Percentiles rank a stretch among this genome's conserved stretches.
Evolutionary conservation across 2,329 filamentous ascomycete species (phyloP).

Genomic region (Fusarium abutilonis): DNA sequence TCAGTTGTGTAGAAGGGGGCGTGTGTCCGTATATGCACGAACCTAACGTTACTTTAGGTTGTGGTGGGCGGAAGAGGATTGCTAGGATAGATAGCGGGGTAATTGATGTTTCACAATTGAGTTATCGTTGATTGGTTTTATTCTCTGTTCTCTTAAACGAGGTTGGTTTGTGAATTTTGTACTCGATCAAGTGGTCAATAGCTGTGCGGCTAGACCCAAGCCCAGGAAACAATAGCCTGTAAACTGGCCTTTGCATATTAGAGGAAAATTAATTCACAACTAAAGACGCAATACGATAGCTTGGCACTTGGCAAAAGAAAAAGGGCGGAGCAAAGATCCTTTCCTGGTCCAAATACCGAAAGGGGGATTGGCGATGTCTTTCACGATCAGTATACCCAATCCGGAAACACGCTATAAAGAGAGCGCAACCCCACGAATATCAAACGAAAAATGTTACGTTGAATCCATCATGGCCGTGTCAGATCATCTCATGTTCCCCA

Average conservation of each 20-base stretch:
- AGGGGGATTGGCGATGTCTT: slow-evolving; percentile 5
- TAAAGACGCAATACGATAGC: background rate
- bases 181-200: background rate
- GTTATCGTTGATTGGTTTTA: background rate
- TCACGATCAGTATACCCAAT: slow-evolving; percentile 38
- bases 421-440: background rate
- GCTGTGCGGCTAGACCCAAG: background rate
- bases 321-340: background rate
- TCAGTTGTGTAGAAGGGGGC: background rate
- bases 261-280: background rate
- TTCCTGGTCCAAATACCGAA: slow-evolving; percentile 11
- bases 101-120: slow-evolving; percentile 3
- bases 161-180: background rate
- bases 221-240: background rate
- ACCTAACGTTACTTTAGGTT: background rate
- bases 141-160: background rate
- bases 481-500: slow-evolving; percentile 1
- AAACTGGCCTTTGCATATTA: background rate
- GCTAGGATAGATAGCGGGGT: slow-evolving; percentile 20
- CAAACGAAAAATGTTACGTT: background rate
- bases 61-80: slow-evolving; percentile 17
- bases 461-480: background rate
- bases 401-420: slow-evolving; percentile 15
- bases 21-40: slow-evolving; percentile 9
- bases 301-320: background rate